Conservation (phyloP, 768 basidiomycete species). For the Leucosporidium creatinivorum region DNA sequence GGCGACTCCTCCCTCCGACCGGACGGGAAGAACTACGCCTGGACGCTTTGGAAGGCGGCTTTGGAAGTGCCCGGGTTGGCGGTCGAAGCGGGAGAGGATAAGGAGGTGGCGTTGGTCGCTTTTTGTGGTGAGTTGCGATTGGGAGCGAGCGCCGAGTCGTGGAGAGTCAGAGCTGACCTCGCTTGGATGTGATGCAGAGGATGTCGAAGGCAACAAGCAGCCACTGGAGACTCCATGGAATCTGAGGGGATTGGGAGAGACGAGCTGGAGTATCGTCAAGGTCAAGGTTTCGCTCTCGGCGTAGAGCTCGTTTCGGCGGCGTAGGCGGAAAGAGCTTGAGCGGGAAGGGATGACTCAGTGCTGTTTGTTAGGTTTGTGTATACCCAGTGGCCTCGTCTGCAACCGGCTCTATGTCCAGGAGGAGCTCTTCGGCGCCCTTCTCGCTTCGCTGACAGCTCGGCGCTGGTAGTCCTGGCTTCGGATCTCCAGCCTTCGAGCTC, state of each 20-base stretch:
- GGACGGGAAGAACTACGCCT: slow-evolving; percentile 11
- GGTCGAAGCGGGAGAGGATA: background rate
- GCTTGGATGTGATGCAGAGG: slow-evolving; percentile 5
- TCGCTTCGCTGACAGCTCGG: no score
- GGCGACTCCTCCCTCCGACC: background rate
- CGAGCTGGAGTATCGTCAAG: slow-evolving; percentile 18
- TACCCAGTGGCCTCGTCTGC: no score
- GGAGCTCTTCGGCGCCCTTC: no score
- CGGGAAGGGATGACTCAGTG: no score
- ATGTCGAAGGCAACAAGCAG: slow-evolving; percentile 13
- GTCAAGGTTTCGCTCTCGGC: background rate
- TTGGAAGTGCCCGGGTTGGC: background rate
- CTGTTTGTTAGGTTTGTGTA: no score
- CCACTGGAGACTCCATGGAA: slow-evolving; percentile 23
- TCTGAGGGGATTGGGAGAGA: slow-evolving; percentile 21
- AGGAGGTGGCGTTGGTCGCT: slow-evolving; percentile 12
- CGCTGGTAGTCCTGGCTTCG: no score
- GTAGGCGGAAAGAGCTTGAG: no score
- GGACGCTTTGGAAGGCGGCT: slow-evolving; percentile 14
- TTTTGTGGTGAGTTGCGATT: slow-evolving; percentile 14
- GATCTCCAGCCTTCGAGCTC: no score
- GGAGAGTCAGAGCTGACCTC: no score
- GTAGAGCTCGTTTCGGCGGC: no score
- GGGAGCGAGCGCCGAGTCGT: background rate
- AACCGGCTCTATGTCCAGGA: no score